These are phyloP conservation scores for Acanthamoeba healyi DNA, from an alignment of 208 protist species.

Conservation along the genomic window DNA sequence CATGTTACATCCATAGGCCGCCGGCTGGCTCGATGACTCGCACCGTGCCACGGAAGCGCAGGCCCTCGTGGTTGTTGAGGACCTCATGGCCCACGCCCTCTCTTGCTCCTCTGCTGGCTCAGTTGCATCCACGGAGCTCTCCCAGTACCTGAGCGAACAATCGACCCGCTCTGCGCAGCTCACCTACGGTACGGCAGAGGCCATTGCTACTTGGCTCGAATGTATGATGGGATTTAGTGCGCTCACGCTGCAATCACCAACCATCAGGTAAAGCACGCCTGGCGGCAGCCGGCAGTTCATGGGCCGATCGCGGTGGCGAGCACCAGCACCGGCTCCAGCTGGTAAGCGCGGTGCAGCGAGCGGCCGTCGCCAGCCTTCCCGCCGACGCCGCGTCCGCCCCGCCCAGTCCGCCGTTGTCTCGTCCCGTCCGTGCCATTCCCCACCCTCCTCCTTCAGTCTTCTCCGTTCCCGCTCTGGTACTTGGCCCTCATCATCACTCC, in stretches of 20 bases:
- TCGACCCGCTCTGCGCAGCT: background rate
- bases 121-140: background rate
- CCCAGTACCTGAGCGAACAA: background rate
- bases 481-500: background rate
- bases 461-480: conserved; percentile 10
- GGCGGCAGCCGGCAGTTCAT: background rate
- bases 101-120: background rate
- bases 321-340: background rate
- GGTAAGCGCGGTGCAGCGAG: background rate
- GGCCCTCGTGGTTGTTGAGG: background rate
- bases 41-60: background rate
- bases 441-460: background rate
- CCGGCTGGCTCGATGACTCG: background rate
- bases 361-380: background rate
- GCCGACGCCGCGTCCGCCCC: background rate
- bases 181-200: background rate
- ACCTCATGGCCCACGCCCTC: background rate
- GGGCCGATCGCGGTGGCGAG: no score
- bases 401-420: background rate
- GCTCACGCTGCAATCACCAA: no score
- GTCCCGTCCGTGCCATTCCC: background rate
- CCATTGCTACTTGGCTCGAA: no score
- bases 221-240: no score
- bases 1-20: background rate
- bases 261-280: background rate